Conservation (phyloP, 345 rosid genomes). For the Eucalyptus marginata region DNA sequence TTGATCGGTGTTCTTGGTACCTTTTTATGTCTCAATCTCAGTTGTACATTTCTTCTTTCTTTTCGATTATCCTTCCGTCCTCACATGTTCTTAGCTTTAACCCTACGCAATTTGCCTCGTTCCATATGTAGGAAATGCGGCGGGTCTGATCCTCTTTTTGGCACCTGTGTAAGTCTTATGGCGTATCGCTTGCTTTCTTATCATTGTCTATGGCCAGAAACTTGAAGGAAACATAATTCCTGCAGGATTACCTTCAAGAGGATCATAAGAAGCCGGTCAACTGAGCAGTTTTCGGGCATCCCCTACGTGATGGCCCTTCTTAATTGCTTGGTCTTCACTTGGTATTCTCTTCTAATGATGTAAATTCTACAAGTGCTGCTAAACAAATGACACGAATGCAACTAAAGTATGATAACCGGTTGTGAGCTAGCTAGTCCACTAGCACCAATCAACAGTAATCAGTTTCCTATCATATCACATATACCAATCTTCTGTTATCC, state of each 20-base stretch:
- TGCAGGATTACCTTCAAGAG: conserved; percentile 19
- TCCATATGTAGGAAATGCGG: neutral
- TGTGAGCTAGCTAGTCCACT: neutral
- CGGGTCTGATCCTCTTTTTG: neutral
- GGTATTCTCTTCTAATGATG: conserved; percentile 2
- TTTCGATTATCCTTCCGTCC: neutral
- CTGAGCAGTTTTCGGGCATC: conserved; percentile 23
- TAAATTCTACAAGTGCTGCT: neutral
- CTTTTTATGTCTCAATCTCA: neutral
- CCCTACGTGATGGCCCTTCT: conserved; percentile 24
- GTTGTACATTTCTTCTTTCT: neutral
- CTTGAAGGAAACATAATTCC: neutral
- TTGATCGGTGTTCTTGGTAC: neutral
- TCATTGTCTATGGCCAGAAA: neutral
- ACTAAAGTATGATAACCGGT: neutral
- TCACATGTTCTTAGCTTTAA: neutral
- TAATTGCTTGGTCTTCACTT: conserved; percentile 28
- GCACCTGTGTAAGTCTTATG: neutral
- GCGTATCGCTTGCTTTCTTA: neutral
- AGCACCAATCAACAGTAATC: neutral
- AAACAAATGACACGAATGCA: neutral
- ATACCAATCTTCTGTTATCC: neutral
- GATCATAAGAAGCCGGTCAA: conserved; percentile 12
- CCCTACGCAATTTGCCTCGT: neutral
- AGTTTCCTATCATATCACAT: neutral